Conservation (phyloP, 2,329 filamentous ascomycete species). For the Albophoma yamanashiensis region DNA sequence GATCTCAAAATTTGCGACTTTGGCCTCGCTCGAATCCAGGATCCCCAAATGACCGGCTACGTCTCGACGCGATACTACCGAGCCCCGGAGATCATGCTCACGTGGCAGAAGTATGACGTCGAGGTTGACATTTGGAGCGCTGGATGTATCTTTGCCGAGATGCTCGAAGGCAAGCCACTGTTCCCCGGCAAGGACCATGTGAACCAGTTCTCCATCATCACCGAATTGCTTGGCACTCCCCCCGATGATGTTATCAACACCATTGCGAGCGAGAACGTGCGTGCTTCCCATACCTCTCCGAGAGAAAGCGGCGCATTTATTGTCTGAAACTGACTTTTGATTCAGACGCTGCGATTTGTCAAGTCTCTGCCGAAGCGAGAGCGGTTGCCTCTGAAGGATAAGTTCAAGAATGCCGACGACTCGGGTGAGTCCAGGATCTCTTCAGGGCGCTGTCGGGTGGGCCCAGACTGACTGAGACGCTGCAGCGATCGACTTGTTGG, state of each 20-base stretch:
- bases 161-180: slow-evolving; percentile 95
- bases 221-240: slow-evolving; percentile 88
- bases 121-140: slow-evolving; percentile 99
- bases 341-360: slow-evolving; percentile 85
- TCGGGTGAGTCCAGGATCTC: slow-evolving; percentile 43
- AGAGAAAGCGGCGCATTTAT: background rate
- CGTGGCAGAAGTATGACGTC: slow-evolving; percentile 99
- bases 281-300: slow-evolving; percentile 15
- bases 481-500: slow-evolving; percentile 80
- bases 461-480: background rate
- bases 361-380: slow-evolving; percentile 94
- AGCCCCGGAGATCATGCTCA: slow-evolving; percentile 98
- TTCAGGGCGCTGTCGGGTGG: background rate
- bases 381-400: slow-evolving; percentile 72
- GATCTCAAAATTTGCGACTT: slow-evolving; percentile 99
- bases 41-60: slow-evolving; percentile 99
- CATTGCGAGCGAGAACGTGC: slow-evolving; percentile 94
- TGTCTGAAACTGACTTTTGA: slow-evolving; percentile 7
- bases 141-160: slow-evolving; percentile 97
- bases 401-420: slow-evolving; percentile 92
- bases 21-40: slow-evolving; percentile 91
- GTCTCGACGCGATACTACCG: slow-evolving; percentile 98
- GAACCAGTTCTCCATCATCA: slow-evolving; percentile 99
- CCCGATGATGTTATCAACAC: slow-evolving; percentile 98
- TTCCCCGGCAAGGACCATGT: slow-evolving; percentile 99